phyloP scores from a whole-genome alignment of 352 stramenopile species.

The Nothophytophthora sp. region DNA sequence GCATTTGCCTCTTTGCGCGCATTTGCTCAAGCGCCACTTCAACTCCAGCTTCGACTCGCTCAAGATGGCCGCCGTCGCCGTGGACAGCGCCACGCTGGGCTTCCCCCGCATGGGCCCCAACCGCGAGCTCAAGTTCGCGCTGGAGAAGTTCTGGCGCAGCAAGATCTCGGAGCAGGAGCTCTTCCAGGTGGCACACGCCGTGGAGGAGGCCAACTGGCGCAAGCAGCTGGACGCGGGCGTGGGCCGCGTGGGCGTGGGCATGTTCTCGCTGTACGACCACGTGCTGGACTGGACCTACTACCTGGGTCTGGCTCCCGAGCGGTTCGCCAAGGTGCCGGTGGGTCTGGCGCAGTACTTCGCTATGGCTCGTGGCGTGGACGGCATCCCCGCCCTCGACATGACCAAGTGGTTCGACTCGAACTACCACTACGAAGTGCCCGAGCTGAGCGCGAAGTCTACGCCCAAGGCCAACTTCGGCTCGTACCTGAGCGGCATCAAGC shows the following conservation, averaged over 20 bases:
- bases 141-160: conserved; percentile 93
- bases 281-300: conserved; percentile 90
- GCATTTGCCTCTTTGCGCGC: conserved; percentile 57
- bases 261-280: conserved; percentile 93
- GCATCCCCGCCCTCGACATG: conserved; percentile 92
- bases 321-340: conserved; percentile 65
- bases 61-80: conserved; percentile 41
- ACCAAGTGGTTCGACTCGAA: conserved; percentile 96
- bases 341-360: conserved; percentile 87
- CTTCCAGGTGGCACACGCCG: conserved; percentile 59
- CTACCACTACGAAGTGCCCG: conserved; percentile 95
- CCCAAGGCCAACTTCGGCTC: conserved; percentile 79
- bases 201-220: conserved; percentile 88
- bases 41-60: conserved; percentile 10
- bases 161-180: conserved; percentile 85
- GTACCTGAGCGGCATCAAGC: conserved; percentile 76
- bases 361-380: conserved; percentile 90
- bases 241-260: conserved; percentile 76
- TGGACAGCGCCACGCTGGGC: conserved; percentile 84
- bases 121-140: conserved; percentile 93
- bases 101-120: conserved; percentile 93
- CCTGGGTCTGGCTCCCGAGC: conserved; percentile 73
- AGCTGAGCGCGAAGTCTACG: conserved; percentile 77
- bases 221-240: conserved; percentile 83
- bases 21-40: too few relatives aligned